A percentile compares a stretch with the other conserved stretches of the same genome.
These are phyloP conservation scores for Tolypocladium tropicale DNA, from an alignment of 2,329 filamentous ascomycete species.

Conservation along the genomic window DNA sequence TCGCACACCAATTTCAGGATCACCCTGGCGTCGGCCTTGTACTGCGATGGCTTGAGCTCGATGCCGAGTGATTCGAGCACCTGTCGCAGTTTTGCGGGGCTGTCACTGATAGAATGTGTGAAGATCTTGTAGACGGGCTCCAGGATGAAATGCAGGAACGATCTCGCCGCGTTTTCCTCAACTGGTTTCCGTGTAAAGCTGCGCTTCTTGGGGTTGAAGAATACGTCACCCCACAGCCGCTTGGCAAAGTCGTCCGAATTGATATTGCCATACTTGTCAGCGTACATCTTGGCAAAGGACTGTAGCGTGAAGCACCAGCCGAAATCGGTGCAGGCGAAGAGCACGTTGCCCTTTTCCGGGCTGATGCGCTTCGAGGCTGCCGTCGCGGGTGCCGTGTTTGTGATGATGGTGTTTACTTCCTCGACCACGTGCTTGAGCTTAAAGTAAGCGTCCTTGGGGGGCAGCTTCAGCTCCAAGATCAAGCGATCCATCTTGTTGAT, in stretches of 20 bases:
- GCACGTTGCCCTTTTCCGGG: slow-evolving; percentile 96
- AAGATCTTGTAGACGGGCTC: slow-evolving; percentile 98
- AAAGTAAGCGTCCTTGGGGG: slow-evolving; percentile 93
- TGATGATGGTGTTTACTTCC: slow-evolving; percentile 93
- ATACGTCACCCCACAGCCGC: slow-evolving; percentile 92
- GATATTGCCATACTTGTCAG: slow-evolving; percentile 74
- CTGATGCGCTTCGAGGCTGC: slow-evolving; percentile 75
- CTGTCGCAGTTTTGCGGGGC: slow-evolving; percentile 69
- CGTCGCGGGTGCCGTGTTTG: slow-evolving; percentile 71
- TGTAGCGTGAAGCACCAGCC: slow-evolving; percentile 93
- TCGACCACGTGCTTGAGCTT: slow-evolving; percentile 98
- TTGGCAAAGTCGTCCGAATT: slow-evolving; percentile 74
- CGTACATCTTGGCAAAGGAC: slow-evolving; percentile 95
- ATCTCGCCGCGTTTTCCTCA: slow-evolving; percentile 70
- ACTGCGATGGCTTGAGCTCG: slow-evolving; percentile 80
- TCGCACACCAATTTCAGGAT: slow-evolving; percentile 83
- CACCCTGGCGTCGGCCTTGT: slow-evolving; percentile 80
- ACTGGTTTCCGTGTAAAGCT: slow-evolving; percentile 83
- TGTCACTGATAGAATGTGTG: slow-evolving; percentile 87
- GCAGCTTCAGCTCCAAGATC: slow-evolving; percentile 87
- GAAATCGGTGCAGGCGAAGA: slow-evolving; percentile 88
- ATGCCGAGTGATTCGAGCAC: slow-evolving; percentile 77
- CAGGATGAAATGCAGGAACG: slow-evolving; percentile 89
- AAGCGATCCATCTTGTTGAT: slow-evolving; percentile 97
- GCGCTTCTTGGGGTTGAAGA: slow-evolving; percentile 83